Evolutionary conservation across 1,284 basidiomycete genomes (phyloP), one percentile per base, ranked within the genome.

Genomic region (Tilletia setariae): DNA sequence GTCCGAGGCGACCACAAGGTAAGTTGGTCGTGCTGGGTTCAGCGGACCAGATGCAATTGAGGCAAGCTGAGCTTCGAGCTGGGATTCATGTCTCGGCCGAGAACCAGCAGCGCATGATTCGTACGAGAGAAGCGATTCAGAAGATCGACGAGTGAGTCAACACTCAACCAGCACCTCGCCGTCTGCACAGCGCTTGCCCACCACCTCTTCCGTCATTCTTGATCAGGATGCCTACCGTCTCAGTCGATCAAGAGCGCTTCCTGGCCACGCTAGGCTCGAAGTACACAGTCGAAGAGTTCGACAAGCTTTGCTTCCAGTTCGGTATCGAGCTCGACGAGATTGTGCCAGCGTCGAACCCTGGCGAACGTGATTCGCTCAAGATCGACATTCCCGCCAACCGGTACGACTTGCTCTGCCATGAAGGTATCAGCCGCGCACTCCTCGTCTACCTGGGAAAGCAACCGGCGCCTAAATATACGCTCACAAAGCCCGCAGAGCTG

Each of bases 271-370:
- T 98, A 25, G 94, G 90, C 42, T 87, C 87, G 76, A 87, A 89
- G 79, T 98, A 93, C 85, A 89, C 67, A 15, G 42, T 56, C 11
- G 28, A 95, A 73, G 93, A 95, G 77, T 98, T 98, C 80, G 95
- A 98, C 85, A 89, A 90, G 81, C 88, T 98, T 66, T 92, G 93
- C 82, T 98, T 98, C 85, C 93, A 98, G 78, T 98, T 95, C 84
- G 95, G 95, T 68, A 87, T 98, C 71, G 95, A 98, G 85, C 86
- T 98, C 51, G 95, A 98, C 81, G 95, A 97, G 84, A 95, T 98
- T 91, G 91, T 94, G 47, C 87, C 92, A 79, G 90, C 88, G 64
- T 88, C 75, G 2, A 77, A 76, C 88, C 69, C 89, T 87, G 82
- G 92, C 89, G 86, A 90, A 90, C 75, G 93, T 89, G 49, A 94